Conservation (phyloP, 108 stramenopile genomes). For the Nitzschia sp. region DNA sequence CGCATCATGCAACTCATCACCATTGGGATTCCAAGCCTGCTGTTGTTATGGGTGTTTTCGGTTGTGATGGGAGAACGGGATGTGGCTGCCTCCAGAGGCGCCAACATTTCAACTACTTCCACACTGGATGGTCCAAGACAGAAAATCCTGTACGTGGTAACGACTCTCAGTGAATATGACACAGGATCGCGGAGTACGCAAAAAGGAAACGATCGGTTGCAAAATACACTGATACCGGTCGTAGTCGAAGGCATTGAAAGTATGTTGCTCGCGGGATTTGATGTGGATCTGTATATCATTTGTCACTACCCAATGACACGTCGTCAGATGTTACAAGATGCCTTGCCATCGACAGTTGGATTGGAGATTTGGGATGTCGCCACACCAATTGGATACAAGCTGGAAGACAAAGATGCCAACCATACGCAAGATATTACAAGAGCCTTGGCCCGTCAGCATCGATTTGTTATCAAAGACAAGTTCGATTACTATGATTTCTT, state of each 20-base stretch:
- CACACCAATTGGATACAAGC: slow-evolving; percentile 56
- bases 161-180: slow-evolving; percentile 60
- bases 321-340: slow-evolving; percentile 38
- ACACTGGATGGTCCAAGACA: not conserved
- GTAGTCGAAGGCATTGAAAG: slow-evolving; percentile 51
- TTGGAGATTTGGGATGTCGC: slow-evolving; percentile 71
- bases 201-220: slow-evolving; percentile 55
- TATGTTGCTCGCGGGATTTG: slow-evolving; percentile 54
- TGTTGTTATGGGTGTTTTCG: not conserved
- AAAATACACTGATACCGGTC: slow-evolving; percentile 60
- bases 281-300: slow-evolving; percentile 61
- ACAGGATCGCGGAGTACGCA: slow-evolving; percentile 52
- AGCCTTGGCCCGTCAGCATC: slow-evolving; percentile 65
- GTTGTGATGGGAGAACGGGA: not conserved
- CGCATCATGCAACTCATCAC: not conserved
- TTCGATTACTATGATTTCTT: slow-evolving; percentile 61
- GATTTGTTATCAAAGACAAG: slow-evolving; percentile 68
- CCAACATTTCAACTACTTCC: too few species aligned
- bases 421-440: slow-evolving; percentile 34
- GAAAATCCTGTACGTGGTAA: slow-evolving; percentile 60
- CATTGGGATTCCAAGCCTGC: not conserved
- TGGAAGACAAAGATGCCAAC: slow-evolving; percentile 25
- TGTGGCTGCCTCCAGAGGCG: not conserved
- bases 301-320: slow-evolving; percentile 31
- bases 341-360: slow-evolving; percentile 50